A percentile compares a stretch with the other conserved stretches of the same genome.
Conservation (phyloP, 2,329 filamentous ascomycete genomes). For the Diplodia sapinea region DNA sequence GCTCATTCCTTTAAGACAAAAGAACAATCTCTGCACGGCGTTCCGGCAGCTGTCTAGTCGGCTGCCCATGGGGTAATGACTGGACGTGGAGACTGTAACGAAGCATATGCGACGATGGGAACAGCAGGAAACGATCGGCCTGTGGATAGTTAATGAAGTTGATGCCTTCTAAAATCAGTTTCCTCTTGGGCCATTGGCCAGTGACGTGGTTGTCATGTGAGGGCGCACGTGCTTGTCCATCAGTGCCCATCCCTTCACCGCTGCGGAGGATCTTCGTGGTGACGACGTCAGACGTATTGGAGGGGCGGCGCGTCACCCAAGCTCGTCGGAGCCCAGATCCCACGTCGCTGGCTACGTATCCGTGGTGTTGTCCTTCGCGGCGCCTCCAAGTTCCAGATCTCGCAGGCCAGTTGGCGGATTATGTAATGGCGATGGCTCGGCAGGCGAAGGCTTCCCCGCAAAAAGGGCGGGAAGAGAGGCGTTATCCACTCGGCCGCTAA, state of each 20-base stretch:
- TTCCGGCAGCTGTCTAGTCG: constrained; percentile 25
- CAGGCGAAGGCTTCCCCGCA: constrained; percentile 9
- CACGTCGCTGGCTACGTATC: not conserved
- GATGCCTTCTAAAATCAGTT: constrained; percentile 24
- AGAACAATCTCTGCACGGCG: constrained; percentile 25
- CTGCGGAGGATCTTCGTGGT: constrained; percentile 9
- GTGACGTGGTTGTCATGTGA: constrained; percentile 27
- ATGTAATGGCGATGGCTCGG: constrained; percentile 4
- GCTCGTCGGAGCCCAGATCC: not conserved
- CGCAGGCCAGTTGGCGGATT: not conserved
- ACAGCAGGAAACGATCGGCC: constrained; percentile 38
- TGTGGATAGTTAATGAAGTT: constrained; percentile 50
- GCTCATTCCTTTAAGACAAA: constrained; percentile 23
- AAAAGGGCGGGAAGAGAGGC: constrained; percentile 5
- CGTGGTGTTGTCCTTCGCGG: not conserved
- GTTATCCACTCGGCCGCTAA: constrained; percentile 17
- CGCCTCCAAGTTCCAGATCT: not conserved
- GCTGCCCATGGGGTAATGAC: constrained; percentile 18
- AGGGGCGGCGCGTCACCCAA: not conserved
- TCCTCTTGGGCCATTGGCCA: constrained; percentile 5
- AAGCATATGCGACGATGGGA: constrained; percentile 26
- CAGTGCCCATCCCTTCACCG: constrained; percentile 14
- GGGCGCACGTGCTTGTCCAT: not conserved
- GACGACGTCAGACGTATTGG: constrained; percentile 9
- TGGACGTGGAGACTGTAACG: constrained; percentile 18